These are phyloP conservation scores for Talaromyces sp. DNA, from an alignment of 2,329 filamentous ascomycete species.

Conservation along the genomic window DNA sequence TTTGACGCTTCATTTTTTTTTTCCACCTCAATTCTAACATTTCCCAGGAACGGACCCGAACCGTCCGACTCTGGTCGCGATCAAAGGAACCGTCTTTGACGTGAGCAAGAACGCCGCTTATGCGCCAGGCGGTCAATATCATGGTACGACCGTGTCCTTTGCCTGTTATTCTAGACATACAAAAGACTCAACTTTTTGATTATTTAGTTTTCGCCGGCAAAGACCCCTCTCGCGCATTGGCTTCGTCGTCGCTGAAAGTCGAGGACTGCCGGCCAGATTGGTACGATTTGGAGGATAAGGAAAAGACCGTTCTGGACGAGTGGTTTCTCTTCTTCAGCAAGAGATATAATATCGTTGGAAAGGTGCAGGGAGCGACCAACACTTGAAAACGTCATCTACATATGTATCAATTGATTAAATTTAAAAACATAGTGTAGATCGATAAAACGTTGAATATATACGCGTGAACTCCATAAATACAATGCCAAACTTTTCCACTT, in stretches of 20 bases:
- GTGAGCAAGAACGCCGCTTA: constrained; percentile 88
- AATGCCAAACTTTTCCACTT: neutral
- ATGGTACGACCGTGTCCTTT: constrained; percentile 55
- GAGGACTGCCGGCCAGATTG: constrained; percentile 81
- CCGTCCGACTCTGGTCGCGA: constrained; percentile 55
- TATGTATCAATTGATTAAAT: neutral
- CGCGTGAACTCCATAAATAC: neutral
- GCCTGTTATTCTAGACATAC: neutral
- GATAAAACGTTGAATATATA: neutral
- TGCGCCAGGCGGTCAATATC: constrained; percentile 73
- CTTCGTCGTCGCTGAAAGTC: constrained; percentile 74
- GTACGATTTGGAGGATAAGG: constrained; percentile 75
- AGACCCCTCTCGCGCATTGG: constrained; percentile 89
- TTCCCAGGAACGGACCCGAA: constrained; percentile 32
- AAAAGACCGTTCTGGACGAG: constrained; percentile 78
- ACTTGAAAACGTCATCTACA: neutral
- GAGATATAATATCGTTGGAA: constrained; percentile 73
- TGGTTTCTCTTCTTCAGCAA: constrained; percentile 97
- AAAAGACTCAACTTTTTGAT: neutral
- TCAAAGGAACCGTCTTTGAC: constrained; percentile 90
- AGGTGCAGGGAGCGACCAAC: constrained; percentile 25
- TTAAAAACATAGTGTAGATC: neutral
- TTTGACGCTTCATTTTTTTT: neutral
- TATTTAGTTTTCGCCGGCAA: constrained; percentile 84
- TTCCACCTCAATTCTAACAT: neutral